Conservation (phyloP, 805 yeast species). For the Wickerhamiella cacticola region DNA sequence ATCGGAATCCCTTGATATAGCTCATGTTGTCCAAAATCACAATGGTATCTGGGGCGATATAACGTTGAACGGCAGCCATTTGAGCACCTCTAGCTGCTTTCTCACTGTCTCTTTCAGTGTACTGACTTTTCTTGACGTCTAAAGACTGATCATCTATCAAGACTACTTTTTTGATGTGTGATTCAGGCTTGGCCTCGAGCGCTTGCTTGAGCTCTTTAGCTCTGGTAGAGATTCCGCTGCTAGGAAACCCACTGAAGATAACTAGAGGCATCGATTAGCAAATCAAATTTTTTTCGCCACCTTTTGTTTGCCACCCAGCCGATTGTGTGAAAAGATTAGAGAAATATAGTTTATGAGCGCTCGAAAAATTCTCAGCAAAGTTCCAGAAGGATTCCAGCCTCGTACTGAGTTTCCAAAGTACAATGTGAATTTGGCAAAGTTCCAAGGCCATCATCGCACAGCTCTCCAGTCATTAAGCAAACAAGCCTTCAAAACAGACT, state of each 20-base stretch:
- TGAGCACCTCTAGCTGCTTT: slow-evolving; percentile 74
- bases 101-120: slow-evolving; percentile 62
- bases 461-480: slow-evolving; percentile 58
- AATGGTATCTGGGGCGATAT: slow-evolving; percentile 50
- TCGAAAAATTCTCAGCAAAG: too few species aligned
- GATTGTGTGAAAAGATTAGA: too few species aligned
- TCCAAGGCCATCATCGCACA: slow-evolving; percentile 81
- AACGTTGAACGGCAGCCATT: slow-evolving; percentile 79
- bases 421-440: slow-evolving; percentile 58
- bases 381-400: too few species aligned
- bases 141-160: slow-evolving; percentile 68
- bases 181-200: slow-evolving; percentile 37
- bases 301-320: not conserved
- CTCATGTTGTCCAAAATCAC: slow-evolving; percentile 79
- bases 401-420: slow-evolving; percentile 62
- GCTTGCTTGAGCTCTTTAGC: slow-evolving; percentile 43
- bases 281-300: not conserved
- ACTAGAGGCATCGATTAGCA: slow-evolving; percentile 65
- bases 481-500: slow-evolving; percentile 66
- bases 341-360: too few species aligned
- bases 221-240: slow-evolving; percentile 70
- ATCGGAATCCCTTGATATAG: slow-evolving; percentile 90
- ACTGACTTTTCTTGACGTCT: slow-evolving; percentile 57
- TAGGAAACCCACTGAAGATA: slow-evolving; percentile 73
- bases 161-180: slow-evolving; percentile 46